Conservation (phyloP, 495 filamentous ascomycete genomes). For the Daldinia vernicosa region DNA sequence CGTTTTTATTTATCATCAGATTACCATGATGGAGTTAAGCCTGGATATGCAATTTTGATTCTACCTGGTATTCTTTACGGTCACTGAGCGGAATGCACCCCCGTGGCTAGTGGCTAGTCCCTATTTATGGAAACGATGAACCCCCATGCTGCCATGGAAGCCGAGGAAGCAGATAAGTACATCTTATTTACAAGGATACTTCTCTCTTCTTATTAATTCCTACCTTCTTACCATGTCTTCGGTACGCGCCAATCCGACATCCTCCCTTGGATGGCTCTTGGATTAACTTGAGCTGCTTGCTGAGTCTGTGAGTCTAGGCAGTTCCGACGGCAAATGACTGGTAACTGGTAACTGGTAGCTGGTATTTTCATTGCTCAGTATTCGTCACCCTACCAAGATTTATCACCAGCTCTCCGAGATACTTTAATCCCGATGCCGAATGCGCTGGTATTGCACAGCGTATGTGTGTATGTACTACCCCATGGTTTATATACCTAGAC, state of each 20-base stretch:
- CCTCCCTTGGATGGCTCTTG: constrained; percentile 5
- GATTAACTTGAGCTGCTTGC: constrained; percentile 1
- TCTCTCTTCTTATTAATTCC: constrained; percentile 35
- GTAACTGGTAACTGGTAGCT: background rate
- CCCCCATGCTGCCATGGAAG: background rate
- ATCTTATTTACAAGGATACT: constrained; percentile 22
- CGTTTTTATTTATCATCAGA: background rate
- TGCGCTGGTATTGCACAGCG: constrained; percentile 2
- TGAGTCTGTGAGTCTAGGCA: constrained; percentile 5
- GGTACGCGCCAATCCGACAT: constrained; percentile 34
- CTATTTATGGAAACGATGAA: constrained; percentile 17
- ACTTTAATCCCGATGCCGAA: constrained; percentile 6
- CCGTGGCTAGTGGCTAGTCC: constrained; percentile 3
- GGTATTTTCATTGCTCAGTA: constrained; percentile 21
- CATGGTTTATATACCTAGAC: background rate
- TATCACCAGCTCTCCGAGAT: constrained; percentile 24
- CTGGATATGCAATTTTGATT: constrained; percentile 7
- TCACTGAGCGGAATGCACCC: constrained; percentile 4
- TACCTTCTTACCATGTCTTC: constrained; percentile 41
- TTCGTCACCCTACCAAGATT: constrained; percentile 19
- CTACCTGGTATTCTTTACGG: constrained; percentile 5
- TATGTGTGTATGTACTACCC: background rate
- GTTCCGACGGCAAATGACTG: constrained; percentile 17
- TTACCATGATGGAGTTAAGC: constrained; percentile 1
- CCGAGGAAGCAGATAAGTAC: background rate